Evolutionary conservation across 2,329 filamentous ascomycete species (phyloP).

Genomic region (Fusarium udum): DNA sequence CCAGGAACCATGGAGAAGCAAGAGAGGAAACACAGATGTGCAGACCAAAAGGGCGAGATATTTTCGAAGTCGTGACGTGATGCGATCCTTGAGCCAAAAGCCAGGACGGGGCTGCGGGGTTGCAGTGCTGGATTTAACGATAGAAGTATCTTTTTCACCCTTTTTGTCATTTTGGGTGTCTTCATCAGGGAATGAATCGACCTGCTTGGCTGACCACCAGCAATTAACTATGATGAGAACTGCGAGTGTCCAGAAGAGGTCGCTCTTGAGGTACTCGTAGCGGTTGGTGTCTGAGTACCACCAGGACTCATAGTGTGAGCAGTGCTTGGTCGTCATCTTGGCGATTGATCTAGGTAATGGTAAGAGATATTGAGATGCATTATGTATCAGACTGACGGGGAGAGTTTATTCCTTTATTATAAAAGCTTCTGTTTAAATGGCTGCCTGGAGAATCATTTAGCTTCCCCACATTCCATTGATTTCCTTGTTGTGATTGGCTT

Average conservation of each 20-base stretch:
- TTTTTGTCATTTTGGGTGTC: accelerated
- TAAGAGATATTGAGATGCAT: not conserved
- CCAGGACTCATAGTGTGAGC: not conserved
- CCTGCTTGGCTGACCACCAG: constrained; percentile 17
- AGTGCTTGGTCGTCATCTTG: not conserved
- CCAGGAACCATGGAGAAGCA: constrained; percentile 17
- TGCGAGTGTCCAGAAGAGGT: constrained; percentile 25
- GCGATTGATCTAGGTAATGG: not conserved
- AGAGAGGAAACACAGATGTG: not conserved
- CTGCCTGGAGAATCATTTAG: not conserved
- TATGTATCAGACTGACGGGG: accelerated
- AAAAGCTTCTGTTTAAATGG: not conserved
- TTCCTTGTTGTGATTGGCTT: not conserved
- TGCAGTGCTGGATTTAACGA: not conserved
- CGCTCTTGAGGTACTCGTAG: constrained; percentile 25
- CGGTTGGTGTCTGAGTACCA: constrained; percentile 22
- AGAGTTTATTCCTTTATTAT: not conserved
- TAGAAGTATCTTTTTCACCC: not conserved
- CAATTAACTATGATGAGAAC: constrained; percentile 11
- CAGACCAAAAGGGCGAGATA: not conserved
- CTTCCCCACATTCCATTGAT: not conserved
- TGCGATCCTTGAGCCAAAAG: not conserved
- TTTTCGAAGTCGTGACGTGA: constrained; percentile 12
- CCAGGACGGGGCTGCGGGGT: not conserved
- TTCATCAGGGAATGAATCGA: not conserved